Base-by-base conservation (phyloP, 805 yeast genomes). In the Yarrowia divulgata region DNA sequence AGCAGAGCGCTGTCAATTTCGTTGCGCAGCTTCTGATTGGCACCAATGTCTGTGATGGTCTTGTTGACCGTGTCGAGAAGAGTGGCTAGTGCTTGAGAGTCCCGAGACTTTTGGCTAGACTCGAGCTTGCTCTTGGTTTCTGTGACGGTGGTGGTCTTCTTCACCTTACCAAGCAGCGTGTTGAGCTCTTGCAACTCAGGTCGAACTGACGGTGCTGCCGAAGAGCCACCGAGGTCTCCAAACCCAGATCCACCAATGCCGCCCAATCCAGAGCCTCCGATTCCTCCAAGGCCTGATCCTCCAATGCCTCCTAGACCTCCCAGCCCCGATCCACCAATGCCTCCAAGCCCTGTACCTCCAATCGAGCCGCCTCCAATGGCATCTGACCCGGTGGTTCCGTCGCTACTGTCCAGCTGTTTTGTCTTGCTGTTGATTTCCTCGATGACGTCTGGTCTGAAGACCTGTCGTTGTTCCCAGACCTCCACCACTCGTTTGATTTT, bases 391-490 rank as follows among this genome's bases (percentile, higher is more conserved):
- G 63, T n/a, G 6, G 68, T 2, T 2, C 39, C 39, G 9, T 49
- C 39, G 29, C 29, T 39, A 57, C 68, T 48, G 29, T 63, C 58
- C 4, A 68, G 45, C 39, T 46, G 43, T 18, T 68, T 71, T 8
- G 77, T 68, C 37, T 71, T 70, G 8, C 71, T 67, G 32, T 77
- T 78, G 19, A 83, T 76, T 12, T 73, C 74, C 16, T 71, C 58
- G 63, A 81, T 72, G 7, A 77, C 80, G 1, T 73, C 74, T 5
- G 75, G 73, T 6, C 77, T 63, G 71, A 88, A 88, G 0, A 89
- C 84, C n/a, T 76, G 77, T 66, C 93, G 79, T 73, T 86, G 86
- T 48, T 82, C 81, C 92, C 92, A 89, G n/a, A 89, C 90, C 46
- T 80, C 82, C 18, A 87, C 80, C 18, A 89, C 87, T 45, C 93